Conservation (phyloP, 345 rosid genomes). For the Aquilaria malaccensis region DNA sequence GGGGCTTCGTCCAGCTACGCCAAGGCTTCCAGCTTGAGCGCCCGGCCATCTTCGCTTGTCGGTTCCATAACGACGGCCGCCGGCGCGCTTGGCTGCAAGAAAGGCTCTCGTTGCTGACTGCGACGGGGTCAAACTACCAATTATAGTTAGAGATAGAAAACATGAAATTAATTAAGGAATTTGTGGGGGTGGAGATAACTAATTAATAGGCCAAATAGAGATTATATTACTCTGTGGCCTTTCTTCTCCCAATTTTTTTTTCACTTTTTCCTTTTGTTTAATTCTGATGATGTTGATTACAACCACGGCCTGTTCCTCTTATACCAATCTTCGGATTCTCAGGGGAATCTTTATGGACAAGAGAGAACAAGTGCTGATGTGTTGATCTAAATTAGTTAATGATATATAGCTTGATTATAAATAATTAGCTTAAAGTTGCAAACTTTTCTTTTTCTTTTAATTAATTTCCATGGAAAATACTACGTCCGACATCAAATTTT, state of each 20-base stretch:
- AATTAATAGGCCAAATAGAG: neutral
- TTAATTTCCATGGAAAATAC: conserved; percentile 1
- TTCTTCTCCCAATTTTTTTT: conserved; percentile 9
- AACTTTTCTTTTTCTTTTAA: neutral
- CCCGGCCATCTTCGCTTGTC: conserved; percentile 65
- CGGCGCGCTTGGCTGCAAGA: conserved; percentile 59
- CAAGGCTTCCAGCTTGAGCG: conserved; percentile 68
- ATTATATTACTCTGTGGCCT: conserved; percentile 7
- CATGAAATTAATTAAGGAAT: neutral
- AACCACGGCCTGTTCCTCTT: conserved; percentile 57
- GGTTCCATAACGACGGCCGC: conserved; percentile 46
- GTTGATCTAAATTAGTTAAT: conserved; percentile 22
- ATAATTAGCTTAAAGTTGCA: neutral
- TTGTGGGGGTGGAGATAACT: conserved; percentile 9
- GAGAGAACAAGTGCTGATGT: conserved; percentile 38
- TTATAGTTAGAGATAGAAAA: conserved; percentile 4
- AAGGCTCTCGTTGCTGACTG: conserved; percentile 61
- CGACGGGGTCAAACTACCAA: neutral
- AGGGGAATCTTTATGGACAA: conserved; percentile 28
- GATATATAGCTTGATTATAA: neutral
- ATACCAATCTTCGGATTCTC: conserved; percentile 25
- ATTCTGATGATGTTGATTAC: conserved; percentile 20
- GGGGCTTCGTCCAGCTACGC: conserved; percentile 68
- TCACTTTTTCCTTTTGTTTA: neutral
- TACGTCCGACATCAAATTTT: neutral